Evolutionary conservation across 208 protist genomes (phyloP), one percentile per base, ranked within the genome.

Genomic region (Acanthamoeba castellanii): DNA sequence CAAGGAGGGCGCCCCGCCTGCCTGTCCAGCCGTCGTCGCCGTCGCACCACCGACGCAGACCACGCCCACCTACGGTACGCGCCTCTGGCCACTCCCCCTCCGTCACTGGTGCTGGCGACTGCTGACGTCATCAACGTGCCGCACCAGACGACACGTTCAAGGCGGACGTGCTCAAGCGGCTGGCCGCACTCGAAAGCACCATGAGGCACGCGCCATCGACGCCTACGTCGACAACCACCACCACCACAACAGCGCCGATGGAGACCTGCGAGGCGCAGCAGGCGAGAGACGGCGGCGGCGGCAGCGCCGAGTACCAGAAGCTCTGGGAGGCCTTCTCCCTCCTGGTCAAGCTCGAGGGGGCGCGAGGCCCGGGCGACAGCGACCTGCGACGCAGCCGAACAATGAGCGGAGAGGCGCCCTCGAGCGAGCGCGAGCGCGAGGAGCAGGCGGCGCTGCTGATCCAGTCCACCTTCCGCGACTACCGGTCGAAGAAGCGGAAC

Each of bases 391-490:
- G 52, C 52, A 20, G 37, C 16, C 52, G 52, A 18, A 57, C 52
- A 57, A 47, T 25, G 42, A 47, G 42, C 42, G 42, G 42, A 3
- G 42, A 45, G 42, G 42, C 42, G 42, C 42, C 42, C 42, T 45
- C 42, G 42, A 45, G 37, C 37, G 37, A 37, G 70, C n/a, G 30
- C 27, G 45, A 52, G 47, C 78, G 78, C 25, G 78, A 50, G 22
- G 78, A 87, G 50, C 47, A 59, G 50, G 78, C 78, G 50, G 78
- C 78, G 78, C 18, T 87, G 78, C 45, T 87, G 27, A 87, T 87
- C 50, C 78, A 87, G 78, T 61, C 78, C 6, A 59, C 78, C 50
- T 87, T 87, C n/a, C 78, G 78, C 18, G 14, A 59, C 78, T 87
- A 87, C 78, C 47, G 37, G 25, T 4, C 6, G 22, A 87, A 61